Evolutionary conservation across 148 eudicot species (phyloP), one percentile per base, ranked within the genome.

Genomic region (Euryodendron excelsum): DNA sequence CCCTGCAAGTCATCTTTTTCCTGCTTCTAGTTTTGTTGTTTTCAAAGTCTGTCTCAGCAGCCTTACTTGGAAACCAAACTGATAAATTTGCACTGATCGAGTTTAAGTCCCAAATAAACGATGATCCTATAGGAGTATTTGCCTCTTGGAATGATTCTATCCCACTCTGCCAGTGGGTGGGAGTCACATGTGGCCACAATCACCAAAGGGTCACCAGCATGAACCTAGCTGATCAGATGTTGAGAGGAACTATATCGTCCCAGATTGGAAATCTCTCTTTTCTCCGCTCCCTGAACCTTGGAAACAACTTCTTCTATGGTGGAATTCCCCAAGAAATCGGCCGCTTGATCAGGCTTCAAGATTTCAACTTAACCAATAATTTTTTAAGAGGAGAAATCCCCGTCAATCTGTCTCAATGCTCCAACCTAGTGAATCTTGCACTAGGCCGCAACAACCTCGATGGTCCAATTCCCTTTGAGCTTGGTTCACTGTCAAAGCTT

Each of bases 181-280:
- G 82, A 27, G 82, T 73, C 27, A 20, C 72, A n/a, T 62, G 77
- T 48, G 69, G 81, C 30, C 68, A 18, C 56, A 65, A 48, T 10
- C 81, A 59, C 67, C 80, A 44, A 59, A 39, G 76, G 59, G 76
- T 79, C 33, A 79, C 70, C 3, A 28, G 21, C 9, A 60, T 79
- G 61, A 61, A 79, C 53, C n/a, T 79, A 5, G 5, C 5, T 15
- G 21, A 25, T 15, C 47, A 33, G 14, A 61, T 44, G 17, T 48
- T 78, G 44, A 61, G 25, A 0, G 81, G 81, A 13, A 34, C 81
- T 18, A 9, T 78, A n/a, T 71, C 45, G 45, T 75, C 83, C 4
- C 30, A 25, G 23, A 80, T 84, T 13, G 83, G 86, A 48, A 84
- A 84, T 44, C 81, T 84, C 44, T 80, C 80, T 41, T 84, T 84